Percentiles rank a stretch among this genome's conserved stretches.
Evolutionary conservation across 768 basidiomycete genomes (phyloP).

Genomic region (Russula earlei): DNA sequence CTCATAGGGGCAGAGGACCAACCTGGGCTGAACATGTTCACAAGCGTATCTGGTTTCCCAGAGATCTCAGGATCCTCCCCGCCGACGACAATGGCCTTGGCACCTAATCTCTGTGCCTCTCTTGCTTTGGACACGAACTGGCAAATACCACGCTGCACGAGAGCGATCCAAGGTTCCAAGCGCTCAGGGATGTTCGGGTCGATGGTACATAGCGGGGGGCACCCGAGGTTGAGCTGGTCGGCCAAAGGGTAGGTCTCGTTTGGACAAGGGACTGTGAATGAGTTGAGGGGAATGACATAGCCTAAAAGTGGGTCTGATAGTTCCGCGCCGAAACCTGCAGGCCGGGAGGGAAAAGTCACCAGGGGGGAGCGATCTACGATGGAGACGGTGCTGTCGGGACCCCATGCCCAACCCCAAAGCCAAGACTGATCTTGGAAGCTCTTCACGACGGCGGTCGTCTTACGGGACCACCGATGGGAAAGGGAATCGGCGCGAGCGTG

Average conservation of each 20-base stretch:
- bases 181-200: slow-evolving; percentile 48
- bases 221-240: slow-evolving; percentile 42
- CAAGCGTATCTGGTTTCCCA: slow-evolving; percentile 64
- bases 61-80: slow-evolving; percentile 59
- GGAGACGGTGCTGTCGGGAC: slow-evolving; percentile 44
- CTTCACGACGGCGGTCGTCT: slow-evolving; percentile 21
- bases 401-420: slow-evolving; percentile 35
- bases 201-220: slow-evolving; percentile 54
- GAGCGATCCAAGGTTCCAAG: slow-evolving; percentile 77
- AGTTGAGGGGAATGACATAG: slow-evolving; percentile 30
- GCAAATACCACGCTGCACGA: slow-evolving; percentile 84
- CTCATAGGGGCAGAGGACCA: slow-evolving; percentile 21
- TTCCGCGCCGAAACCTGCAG: slow-evolving; percentile 70
- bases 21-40: slow-evolving; percentile 94
- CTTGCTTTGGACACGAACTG: slow-evolving; percentile 82
- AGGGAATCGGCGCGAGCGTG: neutral
- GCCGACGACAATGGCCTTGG: slow-evolving; percentile 86
- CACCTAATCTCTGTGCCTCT: slow-evolving; percentile 49
- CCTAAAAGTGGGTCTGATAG: slow-evolving; percentile 41
- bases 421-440: slow-evolving; percentile 25
- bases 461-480: slow-evolving; percentile 25
- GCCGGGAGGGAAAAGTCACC: slow-evolving; percentile 59
- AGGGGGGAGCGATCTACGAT: slow-evolving; percentile 68
- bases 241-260: slow-evolving; percentile 14
- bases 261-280: slow-evolving; percentile 37